phyloP scores from a whole-genome alignment of 2,329 filamentous ascomycete genomes.

The Gnomoniopsis sp. region DNA sequence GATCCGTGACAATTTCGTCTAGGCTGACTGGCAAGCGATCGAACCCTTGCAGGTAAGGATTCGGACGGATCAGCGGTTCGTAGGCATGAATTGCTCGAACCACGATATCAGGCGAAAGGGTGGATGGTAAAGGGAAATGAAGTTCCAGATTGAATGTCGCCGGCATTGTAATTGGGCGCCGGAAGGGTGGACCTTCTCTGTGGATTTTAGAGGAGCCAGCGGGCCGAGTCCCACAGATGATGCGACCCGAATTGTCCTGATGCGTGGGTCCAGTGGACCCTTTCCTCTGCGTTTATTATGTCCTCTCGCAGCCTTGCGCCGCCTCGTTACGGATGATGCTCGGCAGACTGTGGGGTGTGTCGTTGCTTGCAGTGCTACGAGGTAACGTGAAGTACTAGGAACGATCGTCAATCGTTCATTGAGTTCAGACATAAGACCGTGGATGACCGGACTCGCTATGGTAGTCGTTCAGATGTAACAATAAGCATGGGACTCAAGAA shows the following conservation, averaged over 20 bases:
- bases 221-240: background rate
- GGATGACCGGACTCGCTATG: background rate
- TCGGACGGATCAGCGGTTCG: slow-evolving; percentile 17
- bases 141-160: slow-evolving; percentile 33
- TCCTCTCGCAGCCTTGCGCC: no score
- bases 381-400: no score
- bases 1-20: slow-evolving; percentile 16
- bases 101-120: slow-evolving; percentile 34
- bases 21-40: slow-evolving; percentile 9
- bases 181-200: background rate
- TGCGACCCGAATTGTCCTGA: background rate
- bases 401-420: no score
- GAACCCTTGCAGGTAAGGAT: slow-evolving; percentile 16
- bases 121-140: slow-evolving; percentile 38
- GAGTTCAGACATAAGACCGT: background rate
- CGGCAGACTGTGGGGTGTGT: no score
- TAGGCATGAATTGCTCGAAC: slow-evolving; percentile 30
- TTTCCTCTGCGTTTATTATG: no score
- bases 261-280: no score
- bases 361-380: no score
- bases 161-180: slow-evolving; percentile 25
- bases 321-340: no score
- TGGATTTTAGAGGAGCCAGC: background rate
- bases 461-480: background rate
- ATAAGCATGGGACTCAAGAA: background rate